Evolutionary conservation across 1,284 basidiomycete genomes (phyloP), one percentile per base, ranked within the genome.

Genomic region (Anthracocystis walkeri): DNA sequence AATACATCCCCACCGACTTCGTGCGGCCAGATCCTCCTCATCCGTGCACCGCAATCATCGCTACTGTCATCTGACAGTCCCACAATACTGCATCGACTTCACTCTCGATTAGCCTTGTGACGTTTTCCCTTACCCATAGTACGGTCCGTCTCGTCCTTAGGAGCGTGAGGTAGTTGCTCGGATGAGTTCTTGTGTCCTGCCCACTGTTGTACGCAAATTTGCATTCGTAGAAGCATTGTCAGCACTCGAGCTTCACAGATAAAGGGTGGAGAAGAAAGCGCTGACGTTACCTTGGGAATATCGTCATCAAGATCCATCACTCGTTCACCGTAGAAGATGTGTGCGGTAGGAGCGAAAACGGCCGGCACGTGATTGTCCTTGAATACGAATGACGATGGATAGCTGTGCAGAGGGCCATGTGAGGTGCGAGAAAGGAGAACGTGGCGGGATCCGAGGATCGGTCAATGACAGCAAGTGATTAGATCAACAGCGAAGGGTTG

Each of bases 291-390:
- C 58, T 75, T 77, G 27, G 75, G 71, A 33, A 77, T 66, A 31
- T 71, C 72, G 40, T 78, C 72, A 46, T 72, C 67, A 12, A 78
- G 33, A 41, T 78, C 73, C 63, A 78, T 71, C 7, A 75, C 71
- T 3, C 68, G 49, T 42, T 77, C 71, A 2, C 52, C 58, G 52
- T 78, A 78, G 31, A 78, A 78, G 25, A 78, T 78, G 55, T 78
- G 75, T 7, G 71, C 71, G 3, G 58, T 71, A 1, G 75, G 75
- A 0, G 72, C 72, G 44, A 78, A 78, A 1, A 41, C 61, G 4
- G 52, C 33, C 3, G 75, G 75, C 0, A 78, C 67, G 31, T 52
- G 61, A 20, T 62, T 16, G 58, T 75, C 58, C 29, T 75, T 57
- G 48, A 78, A 78, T 4, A 57, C 42, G 29, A 78, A 78, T 2